Conservation (phyloP, 139 green algal genomes). For the Volvox reticuliferus region DNA sequence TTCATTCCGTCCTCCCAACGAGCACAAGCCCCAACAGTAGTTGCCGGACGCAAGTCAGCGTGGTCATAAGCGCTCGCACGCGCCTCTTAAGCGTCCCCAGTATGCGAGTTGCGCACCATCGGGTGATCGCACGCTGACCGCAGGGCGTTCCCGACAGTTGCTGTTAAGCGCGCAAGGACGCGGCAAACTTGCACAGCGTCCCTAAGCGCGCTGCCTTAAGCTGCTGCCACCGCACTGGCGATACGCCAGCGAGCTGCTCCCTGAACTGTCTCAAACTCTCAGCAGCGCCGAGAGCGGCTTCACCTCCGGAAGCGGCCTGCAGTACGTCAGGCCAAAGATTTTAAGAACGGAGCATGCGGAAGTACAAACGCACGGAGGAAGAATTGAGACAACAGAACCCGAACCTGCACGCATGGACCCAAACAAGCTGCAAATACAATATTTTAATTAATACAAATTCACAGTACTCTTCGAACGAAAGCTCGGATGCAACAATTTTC, state of each 20-base stretch:
- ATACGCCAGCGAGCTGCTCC: not conserved
- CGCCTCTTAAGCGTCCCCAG: constrained; percentile 15
- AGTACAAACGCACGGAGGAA: too few species aligned
- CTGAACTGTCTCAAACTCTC: constrained; percentile 2
- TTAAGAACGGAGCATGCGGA: too few species aligned
- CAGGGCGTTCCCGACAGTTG: not conserved
- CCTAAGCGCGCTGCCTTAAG: not conserved
- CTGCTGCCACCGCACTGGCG: not conserved
- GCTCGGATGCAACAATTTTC: too few species aligned
- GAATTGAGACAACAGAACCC: too few species aligned
- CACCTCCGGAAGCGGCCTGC: constrained; percentile 46
- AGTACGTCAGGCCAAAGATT: too few species aligned
- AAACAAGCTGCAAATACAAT: too few species aligned
- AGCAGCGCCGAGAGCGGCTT: constrained; percentile 43
- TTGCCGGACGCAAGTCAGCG: not conserved
- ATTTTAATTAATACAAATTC: too few species aligned
- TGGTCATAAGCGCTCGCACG: constrained; percentile 15
- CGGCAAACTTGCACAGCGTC: not conserved
- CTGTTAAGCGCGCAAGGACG: not conserved
- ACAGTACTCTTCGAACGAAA: too few species aligned
- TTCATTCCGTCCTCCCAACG: constrained; percentile 10
- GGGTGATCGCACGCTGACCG: constrained; percentile 20
- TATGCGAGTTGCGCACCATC: constrained; percentile 26
- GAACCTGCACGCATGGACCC: too few species aligned
- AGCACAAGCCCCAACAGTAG: not conserved